Base-by-base conservation (phyloP, 306 rosid species). In the Prunus dulcis region DNA sequence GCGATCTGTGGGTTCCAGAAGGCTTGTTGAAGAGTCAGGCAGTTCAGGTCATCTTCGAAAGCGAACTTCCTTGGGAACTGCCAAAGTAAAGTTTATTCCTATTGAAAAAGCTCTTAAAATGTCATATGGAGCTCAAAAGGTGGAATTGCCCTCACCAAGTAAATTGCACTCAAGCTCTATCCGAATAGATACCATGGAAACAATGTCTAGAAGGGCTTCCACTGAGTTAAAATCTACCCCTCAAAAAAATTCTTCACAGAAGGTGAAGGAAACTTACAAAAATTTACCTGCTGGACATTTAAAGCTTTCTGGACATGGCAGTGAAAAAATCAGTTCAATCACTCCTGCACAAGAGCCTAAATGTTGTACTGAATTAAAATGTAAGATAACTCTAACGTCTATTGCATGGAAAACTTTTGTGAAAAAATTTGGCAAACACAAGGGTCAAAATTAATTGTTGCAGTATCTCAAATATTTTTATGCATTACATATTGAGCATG, bases 1-100 rank as follows among this genome's bases (percentile, higher is more conserved):
- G 52, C 38, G 2, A 38, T 71, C 65, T 34, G 50, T 55, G 34
- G 34, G 10, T 14, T 71, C 52, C 50, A 56, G 65, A 71, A 55
- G 38, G 76, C 52, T 38, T 55, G 20, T 43, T 11, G 15, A 72
- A 72, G 52, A 38, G 34, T 20, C 64, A 14, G 38, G 38, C 52
- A 55, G 53, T 38, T 72, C 76, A 71, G 64, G 64, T 53, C 75
- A 22, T 32, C 49, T 30, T 18, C 12, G 19, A 52, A 71, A 32
- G 50, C 18, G 23, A 71, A n/a, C 3, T 4, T 12, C 64, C 43
- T 5, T 17, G 9, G 23, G 49, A 30, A 18, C 49, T 64, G 46
- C 38, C 65, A 55, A 14, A 20, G 64, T 23, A n/a, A 20, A 52
- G 51, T 71, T 27, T 69, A 47, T 15, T 25, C 41, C 73, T 47